phyloP scores from a whole-genome alignment of 176 grass and related monocot genomes.

The Triticum urartu region DNA sequence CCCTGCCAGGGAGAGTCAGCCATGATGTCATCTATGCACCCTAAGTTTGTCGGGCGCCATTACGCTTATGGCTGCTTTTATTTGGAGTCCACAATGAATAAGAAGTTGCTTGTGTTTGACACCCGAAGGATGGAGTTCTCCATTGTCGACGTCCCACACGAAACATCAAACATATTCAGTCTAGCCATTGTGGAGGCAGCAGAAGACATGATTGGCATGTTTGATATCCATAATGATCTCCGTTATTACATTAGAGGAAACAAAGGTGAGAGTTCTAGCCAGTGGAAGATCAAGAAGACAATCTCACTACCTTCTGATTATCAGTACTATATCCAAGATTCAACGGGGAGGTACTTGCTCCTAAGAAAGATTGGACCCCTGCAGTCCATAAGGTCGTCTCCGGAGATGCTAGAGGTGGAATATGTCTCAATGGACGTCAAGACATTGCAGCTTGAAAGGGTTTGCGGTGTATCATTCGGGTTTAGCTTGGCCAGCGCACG shows the following conservation, averaged over 20 bases:
- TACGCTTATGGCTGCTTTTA: conserved; percentile 27
- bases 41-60: neutral
- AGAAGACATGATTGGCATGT: conserved; percentile 17
- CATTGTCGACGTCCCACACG: neutral
- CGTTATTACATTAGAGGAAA: neutral
- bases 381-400: neutral
- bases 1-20: neutral
- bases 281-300: conserved; percentile 27
- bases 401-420: neutral
- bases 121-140: conserved; percentile 31
- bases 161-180: neutral
- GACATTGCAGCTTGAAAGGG: conserved; percentile 5
- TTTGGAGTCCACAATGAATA: neutral
- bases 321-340: conserved; percentile 3
- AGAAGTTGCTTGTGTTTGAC: conserved; percentile 19
- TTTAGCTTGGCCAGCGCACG: neutral
- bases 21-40: neutral
- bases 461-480: conserved; percentile 9
- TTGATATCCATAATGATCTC: neutral
- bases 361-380: neutral
- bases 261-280: neutral
- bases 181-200: conserved; percentile 34
- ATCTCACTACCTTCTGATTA: conserved; percentile 22
- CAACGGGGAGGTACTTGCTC: conserved; percentile 14
- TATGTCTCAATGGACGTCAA: conserved; percentile 28